phyloP scores from a whole-genome alignment of 2,329 filamentous ascomycete species.

The Fusarium temperatum region DNA sequence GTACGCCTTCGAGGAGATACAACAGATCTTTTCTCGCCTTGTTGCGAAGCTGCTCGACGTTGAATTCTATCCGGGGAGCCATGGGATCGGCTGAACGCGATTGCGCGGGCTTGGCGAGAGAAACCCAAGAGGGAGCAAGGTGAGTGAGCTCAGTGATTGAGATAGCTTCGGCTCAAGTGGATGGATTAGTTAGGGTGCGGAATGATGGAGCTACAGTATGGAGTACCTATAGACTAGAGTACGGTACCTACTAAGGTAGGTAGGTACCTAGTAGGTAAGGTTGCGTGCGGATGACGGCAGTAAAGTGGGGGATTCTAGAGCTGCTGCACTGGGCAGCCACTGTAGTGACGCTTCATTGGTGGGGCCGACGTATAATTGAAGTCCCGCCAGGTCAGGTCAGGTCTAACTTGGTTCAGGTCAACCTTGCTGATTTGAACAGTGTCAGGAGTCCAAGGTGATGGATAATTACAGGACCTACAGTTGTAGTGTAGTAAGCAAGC shows the following conservation, averaged over 20 bases:
- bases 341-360: background rate
- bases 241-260: too few species aligned
- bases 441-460: background rate
- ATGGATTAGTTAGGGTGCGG: background rate
- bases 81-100: constrained; percentile 61
- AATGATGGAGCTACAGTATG: constrained; percentile 8
- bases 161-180: background rate
- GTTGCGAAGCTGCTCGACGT: constrained; percentile 78
- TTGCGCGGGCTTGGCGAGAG: constrained; percentile 8
- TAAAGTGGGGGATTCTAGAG: constrained; percentile 22
- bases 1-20: constrained; percentile 92
- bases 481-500: background rate
- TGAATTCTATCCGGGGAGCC: constrained; percentile 76
- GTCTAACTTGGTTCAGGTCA: background rate
- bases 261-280: background rate
- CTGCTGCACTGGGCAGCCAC: background rate
- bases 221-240: background rate
- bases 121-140: constrained; percentile 23
- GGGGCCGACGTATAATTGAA: background rate
- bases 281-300: constrained; percentile 31
- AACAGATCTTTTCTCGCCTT: constrained; percentile 90
- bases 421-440: background rate
- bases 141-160: constrained; percentile 24
- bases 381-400: background rate
- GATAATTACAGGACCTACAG: background rate